Conservation (phyloP, 2,329 filamentous ascomycete genomes). For the Penicillium palitans region DNA sequence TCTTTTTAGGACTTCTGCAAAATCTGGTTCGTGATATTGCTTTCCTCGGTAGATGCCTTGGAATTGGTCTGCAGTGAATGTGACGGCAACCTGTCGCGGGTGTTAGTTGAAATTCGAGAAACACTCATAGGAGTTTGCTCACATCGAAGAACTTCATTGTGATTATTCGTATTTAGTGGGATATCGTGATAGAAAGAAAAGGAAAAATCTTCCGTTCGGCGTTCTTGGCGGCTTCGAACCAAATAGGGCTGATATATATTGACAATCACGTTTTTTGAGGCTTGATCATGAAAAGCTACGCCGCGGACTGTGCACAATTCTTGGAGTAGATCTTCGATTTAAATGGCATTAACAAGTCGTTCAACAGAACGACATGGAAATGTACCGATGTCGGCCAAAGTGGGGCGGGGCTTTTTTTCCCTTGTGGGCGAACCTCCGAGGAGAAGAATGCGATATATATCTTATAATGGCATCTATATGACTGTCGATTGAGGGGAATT, state of each 20-base stretch:
- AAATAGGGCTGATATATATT: not conserved
- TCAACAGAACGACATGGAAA: not conserved
- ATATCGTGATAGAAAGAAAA: not conserved
- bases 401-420: not conserved
- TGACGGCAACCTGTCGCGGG: constrained; percentile 29
- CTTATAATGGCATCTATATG: not conserved
- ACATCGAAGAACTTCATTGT: constrained; percentile 9
- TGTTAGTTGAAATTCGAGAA: not conserved
- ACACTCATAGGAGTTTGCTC: no score
- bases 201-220: not conserved
- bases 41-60: constrained; percentile 44
- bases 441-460: not conserved
- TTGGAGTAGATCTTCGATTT: no score
- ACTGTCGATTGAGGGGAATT: not conserved
- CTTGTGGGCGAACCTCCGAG: not conserved
- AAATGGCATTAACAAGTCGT: not conserved
- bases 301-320: no score
- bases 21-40: constrained; percentile 50
- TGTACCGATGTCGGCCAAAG: not conserved
- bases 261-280: not conserved
- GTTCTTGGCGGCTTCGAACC: constrained; percentile 2
- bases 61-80: constrained; percentile 39
- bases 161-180: not conserved
- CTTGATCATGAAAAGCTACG: not conserved
- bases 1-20: constrained; percentile 32